phyloP scores from a whole-genome alignment of 345 rosid genomes.

The Jatropha curcas region DNA sequence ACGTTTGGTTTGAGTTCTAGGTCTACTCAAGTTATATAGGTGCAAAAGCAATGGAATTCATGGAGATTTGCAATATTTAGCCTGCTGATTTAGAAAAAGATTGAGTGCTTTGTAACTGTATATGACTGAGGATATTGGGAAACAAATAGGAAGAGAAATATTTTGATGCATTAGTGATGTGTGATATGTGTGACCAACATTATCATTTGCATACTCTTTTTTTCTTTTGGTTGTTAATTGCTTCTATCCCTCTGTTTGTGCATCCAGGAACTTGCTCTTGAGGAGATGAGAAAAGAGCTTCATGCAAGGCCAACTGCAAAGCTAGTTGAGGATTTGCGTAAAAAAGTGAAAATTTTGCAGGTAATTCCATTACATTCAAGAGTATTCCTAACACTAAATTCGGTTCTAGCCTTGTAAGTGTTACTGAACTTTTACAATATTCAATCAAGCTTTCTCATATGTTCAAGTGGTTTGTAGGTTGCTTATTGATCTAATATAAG shows the following conservation, averaged over 20 bases:
- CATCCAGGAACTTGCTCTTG: constrained; percentile 67
- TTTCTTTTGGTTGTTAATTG: neutral
- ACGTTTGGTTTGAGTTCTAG: neutral
- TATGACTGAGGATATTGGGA: neutral
- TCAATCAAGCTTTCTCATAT: neutral
- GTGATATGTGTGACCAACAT: neutral
- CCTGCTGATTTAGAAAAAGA: constrained; percentile 4
- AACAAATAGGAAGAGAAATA: neutral
- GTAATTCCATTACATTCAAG: constrained; percentile 33
- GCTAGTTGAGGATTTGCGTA: constrained; percentile 89
- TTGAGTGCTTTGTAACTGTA: neutral
- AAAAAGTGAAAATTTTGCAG: constrained; percentile 98
- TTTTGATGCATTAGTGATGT: neutral
- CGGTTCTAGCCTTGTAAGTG: neutral
- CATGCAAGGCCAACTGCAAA: constrained; percentile 88
- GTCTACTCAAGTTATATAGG: neutral
- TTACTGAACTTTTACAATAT: neutral
- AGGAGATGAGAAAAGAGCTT: constrained; percentile 92
- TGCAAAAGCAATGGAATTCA: neutral
- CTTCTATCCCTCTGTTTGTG: neutral
- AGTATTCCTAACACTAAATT: neutral
- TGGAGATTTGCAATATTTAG: neutral
- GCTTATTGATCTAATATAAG: neutral
- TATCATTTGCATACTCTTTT: neutral
- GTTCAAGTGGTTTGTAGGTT: neutral